Base-by-base conservation (phyloP, 768 basidiomycete species). In the Suillus americanus region DNA sequence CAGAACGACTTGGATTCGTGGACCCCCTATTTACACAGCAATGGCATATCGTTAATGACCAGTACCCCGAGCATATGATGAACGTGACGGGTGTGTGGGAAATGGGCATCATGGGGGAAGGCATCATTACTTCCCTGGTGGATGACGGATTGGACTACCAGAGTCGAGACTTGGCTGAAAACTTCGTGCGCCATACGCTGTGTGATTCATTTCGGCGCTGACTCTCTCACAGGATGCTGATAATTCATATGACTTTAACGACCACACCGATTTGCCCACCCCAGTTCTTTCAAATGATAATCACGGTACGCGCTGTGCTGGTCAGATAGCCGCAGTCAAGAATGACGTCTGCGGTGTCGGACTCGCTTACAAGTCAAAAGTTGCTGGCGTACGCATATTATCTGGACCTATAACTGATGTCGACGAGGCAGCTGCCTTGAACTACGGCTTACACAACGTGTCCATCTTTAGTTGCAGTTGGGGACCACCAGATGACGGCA, bases 261-360 rank as follows among this genome's bases (percentile, higher is more conserved):
- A 97, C 72, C 95, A 99, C 71, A 87, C 87, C 33, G 80, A 86
- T 16, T 81, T 98, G 7, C 97, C 97, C 12, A 90, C 89, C 40
- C 97, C 97, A 0, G 85, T 89, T 64, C 87, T 96, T 51, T 84
- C 82, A 30, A 96, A 99, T 68, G 97, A 99, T 70, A 93, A 94
- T 70, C 97, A 99, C 73, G 97, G 97, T 13, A 99, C 97, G 0
- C 91, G 97, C 2, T 99, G 97, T 75, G 97, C 97, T 1, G 97
- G 97, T 35, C 97, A 99, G 77, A 87, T 99, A 57, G 95, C 93
- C 25, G 97, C 97, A 1, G 88, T 83, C 16, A 93, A 92, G 73
- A 99, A 99, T 78, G 87, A 90, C 61, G 92, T 91, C 2, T 99
- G 97, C 71, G 97, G 97, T 38, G 82, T 99, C 18, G 97, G 97